Base-by-base conservation (phyloP, 2,329 filamentous ascomycete genomes). In the Talaromyces amestolkiae region DNA sequence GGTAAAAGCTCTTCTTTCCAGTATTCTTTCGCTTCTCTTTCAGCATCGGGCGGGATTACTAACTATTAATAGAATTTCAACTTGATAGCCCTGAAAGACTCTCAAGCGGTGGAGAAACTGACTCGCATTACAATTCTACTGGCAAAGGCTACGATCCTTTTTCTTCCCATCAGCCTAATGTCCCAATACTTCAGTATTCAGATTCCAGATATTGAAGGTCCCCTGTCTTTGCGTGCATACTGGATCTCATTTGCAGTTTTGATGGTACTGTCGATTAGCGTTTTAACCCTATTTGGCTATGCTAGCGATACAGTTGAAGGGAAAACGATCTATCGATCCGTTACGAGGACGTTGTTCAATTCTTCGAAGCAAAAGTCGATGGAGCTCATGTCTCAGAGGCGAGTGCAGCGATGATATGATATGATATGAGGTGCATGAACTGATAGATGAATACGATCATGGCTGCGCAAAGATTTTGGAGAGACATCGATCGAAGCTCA, bases 1-100 rank as follows among this genome's bases (percentile, higher is more conserved):
- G 73, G 89, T 89, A 75, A 72, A 82, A 39, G 22, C 37, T 45
- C 22, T 24, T 41, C n/a, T 11, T 27, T n/a, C 17, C 51, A 2
- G 31, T 7, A 13, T 3, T 51, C 13, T 24, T 7, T 15, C 22
- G 3, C 24, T 27, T 45, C 11, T 37, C 41, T 33, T 24, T 39
- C 7, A 41, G 35, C 31, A 10, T 35, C 37, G 11, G 35, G 10
- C 11, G 24, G 9, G 31, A 24, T 22, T 33, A 13, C 58, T 67
- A 58, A 66, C 64, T 31, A 19, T 61, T 43, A 31, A 35, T 66
- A 91, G 88, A 92, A 92, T 74, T 92, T 92, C 82, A 91, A 90
- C 74, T 83, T 93, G 68, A 91, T 90, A 65, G 87, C 89, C 19
- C 87, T 92, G 72, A 91, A 90, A 73, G 89, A 92, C 75, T 91